These are phyloP conservation scores for Lentithecium fluviatile DNA, from an alignment of 495 filamentous ascomycete species.

Conservation along the genomic window DNA sequence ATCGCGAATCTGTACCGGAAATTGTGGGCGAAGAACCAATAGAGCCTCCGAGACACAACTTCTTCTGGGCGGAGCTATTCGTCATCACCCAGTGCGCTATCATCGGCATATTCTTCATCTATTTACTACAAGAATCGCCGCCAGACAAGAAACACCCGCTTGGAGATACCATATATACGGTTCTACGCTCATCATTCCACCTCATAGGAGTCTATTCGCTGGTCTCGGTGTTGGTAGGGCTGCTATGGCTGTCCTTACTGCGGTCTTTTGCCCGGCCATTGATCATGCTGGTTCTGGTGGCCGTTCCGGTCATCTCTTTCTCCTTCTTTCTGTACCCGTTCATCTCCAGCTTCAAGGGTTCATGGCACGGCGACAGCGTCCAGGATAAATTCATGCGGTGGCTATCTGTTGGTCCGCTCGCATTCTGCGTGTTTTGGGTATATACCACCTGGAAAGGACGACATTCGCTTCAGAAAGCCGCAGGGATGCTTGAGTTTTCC, in stretches of 20 bases:
- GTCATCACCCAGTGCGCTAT: conserved; percentile 78
- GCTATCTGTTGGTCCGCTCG: conserved; percentile 71
- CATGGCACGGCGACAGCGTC: conserved; percentile 63
- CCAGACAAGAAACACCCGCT: conserved; percentile 63
- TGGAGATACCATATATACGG: conserved; percentile 92
- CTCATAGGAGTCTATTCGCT: conserved; percentile 87
- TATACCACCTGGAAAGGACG: conserved; percentile 77
- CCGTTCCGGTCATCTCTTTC: conserved; percentile 79
- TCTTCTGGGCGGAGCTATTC: conserved; percentile 89
- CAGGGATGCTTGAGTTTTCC: conserved; percentile 86
- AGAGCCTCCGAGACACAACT: conserved; percentile 69
- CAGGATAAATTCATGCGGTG: conserved; percentile 92
- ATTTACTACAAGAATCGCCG: conserved; percentile 79
- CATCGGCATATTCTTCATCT: conserved; percentile 81
- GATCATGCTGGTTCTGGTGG: conserved; percentile 73
- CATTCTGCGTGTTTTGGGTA: conserved; percentile 74
- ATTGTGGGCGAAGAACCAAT: conserved; percentile 47
- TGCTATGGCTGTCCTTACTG: conserved; percentile 87
- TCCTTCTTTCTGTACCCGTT: conserved; percentile 90
- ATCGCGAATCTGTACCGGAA: conserved; percentile 50
- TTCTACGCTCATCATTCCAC: conserved; percentile 80
- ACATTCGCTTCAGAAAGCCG: conserved; percentile 72
- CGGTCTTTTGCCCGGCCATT: conserved; percentile 79
- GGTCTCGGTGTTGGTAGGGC: conserved; percentile 79
- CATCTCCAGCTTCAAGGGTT: conserved; percentile 79